Conservation (phyloP, 371 early-diverging fungal genomes). For the Enterospora canceri region DNA sequence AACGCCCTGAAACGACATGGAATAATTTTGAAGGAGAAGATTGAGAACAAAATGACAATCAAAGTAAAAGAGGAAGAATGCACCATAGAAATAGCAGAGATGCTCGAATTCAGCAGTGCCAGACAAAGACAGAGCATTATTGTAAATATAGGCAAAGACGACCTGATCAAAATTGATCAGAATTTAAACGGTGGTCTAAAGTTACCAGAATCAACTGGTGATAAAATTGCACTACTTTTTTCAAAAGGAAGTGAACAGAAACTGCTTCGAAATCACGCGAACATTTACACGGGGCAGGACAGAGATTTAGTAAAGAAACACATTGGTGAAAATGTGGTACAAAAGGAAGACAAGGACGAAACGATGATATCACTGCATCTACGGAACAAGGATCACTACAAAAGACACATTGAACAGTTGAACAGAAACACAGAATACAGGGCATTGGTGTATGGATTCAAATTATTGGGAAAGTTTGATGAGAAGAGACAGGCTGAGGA, state of each 20-base stretch:
- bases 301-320: conserved; percentile 75
- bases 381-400: conserved; percentile 46
- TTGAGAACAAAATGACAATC: conserved; percentile 9
- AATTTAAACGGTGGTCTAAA: background rate
- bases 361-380: background rate
- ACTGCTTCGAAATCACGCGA: conserved; percentile 59
- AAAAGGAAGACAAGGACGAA: conserved; percentile 60
- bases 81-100: conserved; percentile 13
- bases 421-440: background rate
- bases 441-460: background rate
- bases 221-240: conserved; percentile 35
- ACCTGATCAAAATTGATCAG: background rate
- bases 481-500: background rate
- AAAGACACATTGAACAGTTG: background rate
- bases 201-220: background rate
- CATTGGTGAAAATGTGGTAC: conserved; percentile 61
- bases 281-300: conserved; percentile 60
- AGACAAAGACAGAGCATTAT: conserved; percentile 54
- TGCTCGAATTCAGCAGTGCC: conserved; percentile 48
- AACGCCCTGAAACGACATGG: conserved; percentile 24
- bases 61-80: conserved; percentile 18
- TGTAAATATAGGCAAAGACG: background rate
- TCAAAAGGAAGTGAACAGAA: conserved; percentile 81
- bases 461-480: background rate
- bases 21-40: conserved; percentile 8